Percentiles rank a stretch among this genome's conserved stretches.
Evolutionary conservation across 2,329 filamentous ascomycete genomes (phyloP).

Genomic region (Madurella fahalii): DNA sequence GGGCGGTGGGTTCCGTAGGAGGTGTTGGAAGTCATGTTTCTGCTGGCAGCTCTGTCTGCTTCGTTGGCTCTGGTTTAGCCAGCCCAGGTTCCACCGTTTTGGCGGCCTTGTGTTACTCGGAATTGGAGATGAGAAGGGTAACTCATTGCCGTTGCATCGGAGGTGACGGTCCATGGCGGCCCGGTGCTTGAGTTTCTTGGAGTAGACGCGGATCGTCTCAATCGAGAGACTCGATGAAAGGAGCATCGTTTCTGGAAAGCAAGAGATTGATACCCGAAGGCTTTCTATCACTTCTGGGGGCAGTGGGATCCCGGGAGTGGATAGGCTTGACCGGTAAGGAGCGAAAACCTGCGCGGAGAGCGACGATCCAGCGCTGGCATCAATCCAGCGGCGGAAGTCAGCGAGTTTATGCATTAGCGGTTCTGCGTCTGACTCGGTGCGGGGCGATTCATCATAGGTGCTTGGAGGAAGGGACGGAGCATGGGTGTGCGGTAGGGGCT

Average conservation of each 20-base stretch:
- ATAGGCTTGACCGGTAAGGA: neutral
- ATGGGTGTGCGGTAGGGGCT: neutral
- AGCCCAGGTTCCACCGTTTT: slow-evolving; percentile 21
- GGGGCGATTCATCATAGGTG: neutral
- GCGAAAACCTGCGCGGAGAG: neutral
- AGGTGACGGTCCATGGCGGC: slow-evolving; percentile 5
- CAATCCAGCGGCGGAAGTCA: neutral
- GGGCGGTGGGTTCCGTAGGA: neutral
- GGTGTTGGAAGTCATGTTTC: slow-evolving; percentile 30
- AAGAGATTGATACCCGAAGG: slow-evolving; percentile 49
- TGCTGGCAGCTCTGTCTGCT: slow-evolving; percentile 29
- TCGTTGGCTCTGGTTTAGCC: slow-evolving; percentile 12
- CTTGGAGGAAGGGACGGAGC: neutral
- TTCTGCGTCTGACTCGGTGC: neutral
- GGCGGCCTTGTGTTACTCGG: slow-evolving; percentile 3
- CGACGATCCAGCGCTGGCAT: neutral
- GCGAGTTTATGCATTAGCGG: neutral
- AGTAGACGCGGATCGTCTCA: slow-evolving; percentile 55
- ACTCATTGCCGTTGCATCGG: slow-evolving; percentile 19
- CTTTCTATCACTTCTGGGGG: slow-evolving; percentile 52
- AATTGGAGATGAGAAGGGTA: slow-evolving; percentile 12
- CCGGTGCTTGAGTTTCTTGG: slow-evolving; percentile 48
- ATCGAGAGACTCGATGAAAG: slow-evolving; percentile 51
- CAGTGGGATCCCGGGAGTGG: slow-evolving; percentile 41
- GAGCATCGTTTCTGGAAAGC: slow-evolving; percentile 58